Percentiles rank a stretch among this genome's conserved stretches.
phyloP scores from a whole-genome alignment of 148 eudicot genomes.

The Camellia japonica region DNA sequence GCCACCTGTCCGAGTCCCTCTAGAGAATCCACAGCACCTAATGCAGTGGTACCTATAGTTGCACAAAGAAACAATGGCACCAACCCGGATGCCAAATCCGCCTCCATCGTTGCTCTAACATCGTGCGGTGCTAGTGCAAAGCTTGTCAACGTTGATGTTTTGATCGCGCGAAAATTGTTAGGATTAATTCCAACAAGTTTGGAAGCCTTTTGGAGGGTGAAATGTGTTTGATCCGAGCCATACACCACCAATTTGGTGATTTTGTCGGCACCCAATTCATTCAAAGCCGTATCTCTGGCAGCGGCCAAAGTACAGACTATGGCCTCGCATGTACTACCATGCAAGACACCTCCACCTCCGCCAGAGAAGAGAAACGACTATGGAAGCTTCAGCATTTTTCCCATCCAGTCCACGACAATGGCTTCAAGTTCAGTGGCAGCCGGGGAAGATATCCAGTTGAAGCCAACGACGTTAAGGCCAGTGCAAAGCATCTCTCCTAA shows the following conservation, averaged over 20 bases:
- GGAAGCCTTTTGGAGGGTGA: slow-evolving; percentile 37
- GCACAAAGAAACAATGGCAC: slow-evolving; percentile 37
- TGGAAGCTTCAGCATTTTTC: slow-evolving; percentile 35
- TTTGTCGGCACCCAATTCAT: slow-evolving; percentile 18
- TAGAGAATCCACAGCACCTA: slow-evolving; percentile 35
- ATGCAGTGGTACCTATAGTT: slow-evolving; percentile 44
- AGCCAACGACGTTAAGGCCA: slow-evolving; percentile 44
- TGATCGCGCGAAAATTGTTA: slow-evolving; percentile 30
- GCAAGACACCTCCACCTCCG: slow-evolving; percentile 40
- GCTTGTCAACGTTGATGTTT: neutral
- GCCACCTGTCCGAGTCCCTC: slow-evolving; percentile 30
- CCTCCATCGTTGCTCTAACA: slow-evolving; percentile 18
- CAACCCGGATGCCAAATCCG: slow-evolving; percentile 28
- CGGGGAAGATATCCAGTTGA: slow-evolving; percentile 7
- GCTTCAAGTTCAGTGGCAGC: slow-evolving; percentile 52
- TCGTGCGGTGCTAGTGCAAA: neutral
- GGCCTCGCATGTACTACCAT: slow-evolving; percentile 41
- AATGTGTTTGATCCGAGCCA: slow-evolving; percentile 58
- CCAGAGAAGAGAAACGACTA: slow-evolving; percentile 42
- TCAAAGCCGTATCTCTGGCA: slow-evolving; percentile 38
- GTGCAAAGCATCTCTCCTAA: slow-evolving; percentile 40
- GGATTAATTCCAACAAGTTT: slow-evolving; percentile 46
- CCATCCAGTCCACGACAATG: slow-evolving; percentile 53
- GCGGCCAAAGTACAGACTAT: slow-evolving; percentile 42
- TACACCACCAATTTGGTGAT: slow-evolving; percentile 44